A percentile compares a stretch with the other conserved stretches of the same genome.
phyloP scores from a whole-genome alignment of 768 basidiomycete genomes.

The Boletellus ananas region DNA sequence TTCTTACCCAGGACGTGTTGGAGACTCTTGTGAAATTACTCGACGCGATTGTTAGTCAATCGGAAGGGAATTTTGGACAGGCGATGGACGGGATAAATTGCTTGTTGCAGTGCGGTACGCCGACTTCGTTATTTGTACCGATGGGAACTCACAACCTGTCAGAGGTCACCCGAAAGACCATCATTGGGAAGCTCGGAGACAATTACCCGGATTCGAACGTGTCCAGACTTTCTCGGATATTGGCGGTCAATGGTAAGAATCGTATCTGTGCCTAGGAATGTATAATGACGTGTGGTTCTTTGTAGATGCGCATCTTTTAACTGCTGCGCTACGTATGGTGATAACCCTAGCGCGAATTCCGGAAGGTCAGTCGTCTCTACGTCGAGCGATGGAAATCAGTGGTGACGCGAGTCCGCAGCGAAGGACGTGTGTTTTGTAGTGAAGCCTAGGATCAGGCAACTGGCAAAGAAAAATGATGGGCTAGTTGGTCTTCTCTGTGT shows the following conservation, averaged over 20 bases:
- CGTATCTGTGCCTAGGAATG: no score
- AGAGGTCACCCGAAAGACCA: slow-evolving; percentile 10
- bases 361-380: slow-evolving; percentile 9
- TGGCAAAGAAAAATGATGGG: slow-evolving; percentile 8
- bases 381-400: not conserved
- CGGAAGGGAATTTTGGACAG: slow-evolving; percentile 10
- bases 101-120: slow-evolving; percentile 17
- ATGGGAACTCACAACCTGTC: not conserved
- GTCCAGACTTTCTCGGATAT: slow-evolving; percentile 14
- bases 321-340: slow-evolving; percentile 18
- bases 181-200: slow-evolving; percentile 8
- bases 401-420: not conserved
- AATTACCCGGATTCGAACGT: not conserved
- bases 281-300: not conserved
- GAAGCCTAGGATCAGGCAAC: slow-evolving; percentile 11
- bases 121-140: not conserved
- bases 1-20: slow-evolving; percentile 15
- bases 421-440: slow-evolving; percentile 1
- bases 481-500: slow-evolving; percentile 20
- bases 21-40: slow-evolving; percentile 11
- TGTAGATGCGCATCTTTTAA: slow-evolving; percentile 10
- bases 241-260: slow-evolving; percentile 13
- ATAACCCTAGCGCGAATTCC: slow-evolving; percentile 14
- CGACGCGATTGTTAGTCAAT: slow-evolving; percentile 6
- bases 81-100: slow-evolving; percentile 23